phyloP scores from a whole-genome alignment of 441 rosid genomes.

The Adansonia gregorii region DNA sequence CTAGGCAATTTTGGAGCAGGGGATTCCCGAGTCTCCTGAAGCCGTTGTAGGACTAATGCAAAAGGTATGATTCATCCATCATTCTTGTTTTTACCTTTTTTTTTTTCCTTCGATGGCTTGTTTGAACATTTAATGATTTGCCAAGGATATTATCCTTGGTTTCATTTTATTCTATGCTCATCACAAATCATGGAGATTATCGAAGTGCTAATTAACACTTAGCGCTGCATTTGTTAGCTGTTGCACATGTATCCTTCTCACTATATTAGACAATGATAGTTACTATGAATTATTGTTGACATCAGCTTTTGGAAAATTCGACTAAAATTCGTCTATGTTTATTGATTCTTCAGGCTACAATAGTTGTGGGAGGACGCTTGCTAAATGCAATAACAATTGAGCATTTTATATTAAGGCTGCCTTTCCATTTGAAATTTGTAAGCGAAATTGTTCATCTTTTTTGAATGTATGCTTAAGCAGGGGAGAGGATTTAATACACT shows the following conservation, averaged over 20 bases:
- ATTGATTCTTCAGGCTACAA: slow-evolving; percentile 59
- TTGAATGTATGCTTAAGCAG: neutral
- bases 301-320: slow-evolving; percentile 1
- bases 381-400: slow-evolving; percentile 79
- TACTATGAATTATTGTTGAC: neutral
- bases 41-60: slow-evolving; percentile 77
- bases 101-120: neutral
- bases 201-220: neutral
- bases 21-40: slow-evolving; percentile 69
- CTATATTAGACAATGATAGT: neutral
- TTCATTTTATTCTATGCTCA: neutral
- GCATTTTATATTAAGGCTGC: slow-evolving; percentile 82
- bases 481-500: neutral
- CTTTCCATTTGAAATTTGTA: slow-evolving; percentile 80
- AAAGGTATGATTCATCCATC: slow-evolving; percentile 47
- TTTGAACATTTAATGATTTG: neutral
- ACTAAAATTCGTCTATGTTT: neutral
- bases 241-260: no score
- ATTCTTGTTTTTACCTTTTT: neutral
- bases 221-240: neutral
- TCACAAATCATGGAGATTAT: neutral
- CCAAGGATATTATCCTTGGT: neutral
- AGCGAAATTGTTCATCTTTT: slow-evolving; percentile 33
- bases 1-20: slow-evolving; percentile 74
- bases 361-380: slow-evolving; percentile 64